Conservation (phyloP, 108 stramenopile genomes). For the Nitzschia sp. region DNA sequence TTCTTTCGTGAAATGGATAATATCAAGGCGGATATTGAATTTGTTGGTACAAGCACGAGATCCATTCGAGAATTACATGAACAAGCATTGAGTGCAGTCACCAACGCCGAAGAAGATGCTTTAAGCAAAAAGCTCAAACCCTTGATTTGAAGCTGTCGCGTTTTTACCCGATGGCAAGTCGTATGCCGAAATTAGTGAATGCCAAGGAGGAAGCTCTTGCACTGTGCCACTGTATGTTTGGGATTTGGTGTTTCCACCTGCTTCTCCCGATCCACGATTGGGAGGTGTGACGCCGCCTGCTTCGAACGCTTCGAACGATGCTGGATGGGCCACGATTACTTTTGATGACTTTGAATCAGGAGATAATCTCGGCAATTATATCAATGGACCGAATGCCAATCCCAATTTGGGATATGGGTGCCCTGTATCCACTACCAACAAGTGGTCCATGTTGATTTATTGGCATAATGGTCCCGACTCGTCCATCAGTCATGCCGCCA, state of each 20-base stretch:
- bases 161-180: not conserved
- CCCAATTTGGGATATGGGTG: not conserved
- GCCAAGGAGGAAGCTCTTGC: not conserved
- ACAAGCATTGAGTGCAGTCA: conserved; percentile 69
- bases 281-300: not conserved
- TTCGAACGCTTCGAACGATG: not conserved
- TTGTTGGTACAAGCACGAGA: conserved; percentile 63
- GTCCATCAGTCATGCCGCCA: not conserved
- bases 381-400: not conserved
- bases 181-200: not conserved
- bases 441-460: not conserved
- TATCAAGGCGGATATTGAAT: conserved; percentile 74
- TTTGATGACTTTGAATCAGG: not conserved
- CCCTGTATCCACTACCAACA: not conserved
- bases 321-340: not conserved
- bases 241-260: not conserved
- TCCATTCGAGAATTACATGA: conserved; percentile 71
- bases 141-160: conserved; percentile 18
- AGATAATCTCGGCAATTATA: not conserved
- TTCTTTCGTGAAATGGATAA: conserved; percentile 81
- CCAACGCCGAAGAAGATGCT: conserved; percentile 68
- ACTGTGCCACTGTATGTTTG: not conserved
- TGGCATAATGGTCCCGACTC: not conserved
- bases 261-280: not conserved
- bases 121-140: conserved; percentile 56